A percentile compares a stretch with the other conserved stretches of the same genome.
phyloP scores from a whole-genome alignment of 495 filamentous ascomycete species.

The Sabuloglossum arenarium region DNA sequence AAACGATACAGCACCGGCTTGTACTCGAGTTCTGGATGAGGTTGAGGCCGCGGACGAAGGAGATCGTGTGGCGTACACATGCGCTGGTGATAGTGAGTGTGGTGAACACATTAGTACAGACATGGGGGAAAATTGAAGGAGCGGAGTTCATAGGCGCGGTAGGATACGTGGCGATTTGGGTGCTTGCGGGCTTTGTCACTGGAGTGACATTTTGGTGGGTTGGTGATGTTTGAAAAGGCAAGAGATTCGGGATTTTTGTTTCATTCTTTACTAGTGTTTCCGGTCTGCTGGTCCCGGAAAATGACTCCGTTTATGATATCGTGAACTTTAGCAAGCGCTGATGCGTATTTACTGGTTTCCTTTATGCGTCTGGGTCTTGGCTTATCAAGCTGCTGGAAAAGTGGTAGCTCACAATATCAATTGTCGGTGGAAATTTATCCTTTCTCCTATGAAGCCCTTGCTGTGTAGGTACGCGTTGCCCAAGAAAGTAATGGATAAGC shows the following conservation, averaged over 20 bases:
- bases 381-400: too few relatives aligned
- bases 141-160: slow-evolving; percentile 43
- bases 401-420: too few relatives aligned
- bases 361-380: too few relatives aligned
- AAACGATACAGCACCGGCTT: slow-evolving; percentile 39
- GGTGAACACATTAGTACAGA: slow-evolving; percentile 43
- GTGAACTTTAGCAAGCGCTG: too few relatives aligned
- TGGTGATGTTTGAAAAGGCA: slow-evolving; percentile 25
- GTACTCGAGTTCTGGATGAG: slow-evolving; percentile 22
- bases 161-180: slow-evolving; percentile 54
- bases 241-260: neutral
- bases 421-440: too few relatives aligned
- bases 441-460: too few relatives aligned
- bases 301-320: too few relatives aligned
- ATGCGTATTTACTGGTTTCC: too few relatives aligned
- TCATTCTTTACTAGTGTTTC: neutral
- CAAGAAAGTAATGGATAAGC: too few relatives aligned
- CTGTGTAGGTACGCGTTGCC: too few relatives aligned
- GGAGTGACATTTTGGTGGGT: slow-evolving; percentile 41
- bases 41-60: slow-evolving; percentile 38
- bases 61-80: slow-evolving; percentile 40
- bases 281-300: too few relatives aligned
- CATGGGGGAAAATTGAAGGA: slow-evolving; percentile 38
- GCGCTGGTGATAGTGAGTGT: slow-evolving; percentile 33
- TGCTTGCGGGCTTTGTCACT: slow-evolving; percentile 32